phyloP scores from a whole-genome alignment of 441 rosid species.

The Jatropha multifida region DNA sequence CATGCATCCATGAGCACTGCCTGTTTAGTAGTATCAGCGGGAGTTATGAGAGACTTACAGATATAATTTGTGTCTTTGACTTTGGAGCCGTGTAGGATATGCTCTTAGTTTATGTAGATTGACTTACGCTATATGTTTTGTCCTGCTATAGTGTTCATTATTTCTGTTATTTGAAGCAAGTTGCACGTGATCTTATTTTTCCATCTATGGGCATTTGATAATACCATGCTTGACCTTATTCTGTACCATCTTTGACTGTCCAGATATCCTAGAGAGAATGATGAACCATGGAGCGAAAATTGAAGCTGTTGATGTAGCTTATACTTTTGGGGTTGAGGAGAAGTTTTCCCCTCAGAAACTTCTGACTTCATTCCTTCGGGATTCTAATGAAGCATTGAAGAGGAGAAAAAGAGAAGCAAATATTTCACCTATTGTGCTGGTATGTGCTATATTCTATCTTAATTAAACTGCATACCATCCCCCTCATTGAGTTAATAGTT shows the following conservation, averaged over 20 bases:
- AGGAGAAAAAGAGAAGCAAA: conserved; percentile 37
- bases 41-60: background rate
- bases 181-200: background rate
- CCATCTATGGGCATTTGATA: background rate
- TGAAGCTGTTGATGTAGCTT: conserved; percentile 59
- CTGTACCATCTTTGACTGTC: conserved; percentile 12
- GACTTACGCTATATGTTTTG: background rate
- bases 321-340: conserved; percentile 55
- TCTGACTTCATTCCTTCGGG: conserved; percentile 46
- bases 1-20: conserved; percentile 1
- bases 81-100: background rate
- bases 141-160: background rate
- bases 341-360: conserved; percentile 52
- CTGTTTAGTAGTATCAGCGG: background rate
- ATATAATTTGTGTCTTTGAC: background rate
- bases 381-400: conserved; percentile 48
- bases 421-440: conserved; percentile 37
- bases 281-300: conserved; percentile 49
- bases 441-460: conserved; percentile 22
- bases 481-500: conserved; percentile 12
- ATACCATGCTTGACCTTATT: background rate
- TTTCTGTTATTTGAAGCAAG: background rate
- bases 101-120: background rate
- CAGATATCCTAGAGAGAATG: conserved; percentile 56
- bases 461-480: conserved; percentile 6